Base-by-base conservation (phyloP, 805 yeast species). In the Saccharomyces mikatae region DNA sequence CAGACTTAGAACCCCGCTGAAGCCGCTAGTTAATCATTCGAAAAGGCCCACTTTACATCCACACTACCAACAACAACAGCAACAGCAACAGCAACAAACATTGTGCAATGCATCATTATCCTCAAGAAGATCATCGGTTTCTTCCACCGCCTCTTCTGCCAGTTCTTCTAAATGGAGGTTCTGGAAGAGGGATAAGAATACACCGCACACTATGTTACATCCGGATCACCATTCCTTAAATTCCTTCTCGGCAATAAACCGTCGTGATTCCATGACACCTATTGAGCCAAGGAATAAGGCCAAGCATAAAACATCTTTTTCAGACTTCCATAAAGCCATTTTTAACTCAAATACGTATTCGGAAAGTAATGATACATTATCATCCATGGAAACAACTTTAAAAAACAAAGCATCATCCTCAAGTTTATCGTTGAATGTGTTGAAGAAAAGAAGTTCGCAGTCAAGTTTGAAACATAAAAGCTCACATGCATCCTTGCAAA, bases 401-500 rank as follows among this genome's bases (percentile, higher is more conserved):
- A 56, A 59, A 5, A 60, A 61, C 11, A 61, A 57, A 48, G 54
- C 60, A 8, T 64, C 69, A 10, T 54, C 63, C 0, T 60, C 67
- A 10, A 63, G 58, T 55, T 51, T 63, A 46, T 60, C 67, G 6
- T 49, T 62, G 2, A 47, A 54, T 24, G 60, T 56, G n/a, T 50
- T 65, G 32, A 63, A 60, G 48, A 60, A 61, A 46, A 55, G 62
- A 30, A 46, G 60, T 4, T 62, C 67, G n/a, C 64, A 55, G 22
- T 46, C 54, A 24, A 63, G 60, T 48, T 51, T 68, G 30, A 67
- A 70, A 50, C 71, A 67, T 49, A 69, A 69, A 52, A 57, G 66
- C 2, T 69, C 73, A 4, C 71, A 68, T 47, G 61, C 68, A 6
- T 70, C 74, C 4, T 55, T 69, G 46, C 65, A 62, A 44, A 66